phyloP scores from a whole-genome alignment of 805 yeast species.

The Pichia manshurica region DNA sequence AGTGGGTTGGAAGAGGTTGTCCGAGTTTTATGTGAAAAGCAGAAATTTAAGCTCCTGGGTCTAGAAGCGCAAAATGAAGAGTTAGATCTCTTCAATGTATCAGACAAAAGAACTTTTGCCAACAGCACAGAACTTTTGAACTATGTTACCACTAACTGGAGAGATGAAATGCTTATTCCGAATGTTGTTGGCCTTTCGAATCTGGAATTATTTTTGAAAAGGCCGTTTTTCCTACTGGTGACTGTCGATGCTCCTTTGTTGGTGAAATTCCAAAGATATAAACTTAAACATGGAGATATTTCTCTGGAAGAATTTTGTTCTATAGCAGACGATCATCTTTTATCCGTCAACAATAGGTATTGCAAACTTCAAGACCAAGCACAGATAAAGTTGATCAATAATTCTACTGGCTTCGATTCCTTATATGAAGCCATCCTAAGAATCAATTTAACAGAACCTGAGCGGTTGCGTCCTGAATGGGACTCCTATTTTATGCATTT shows the following conservation, averaged over 20 bases:
- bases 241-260: constrained; percentile 68
- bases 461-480: constrained; percentile 86
- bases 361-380: constrained; percentile 35
- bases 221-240: constrained; percentile 83
- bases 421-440: constrained; percentile 35
- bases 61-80: constrained; percentile 9
- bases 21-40: constrained; percentile 40
- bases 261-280: constrained; percentile 38
- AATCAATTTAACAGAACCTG: constrained; percentile 41
- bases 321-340: constrained; percentile 5
- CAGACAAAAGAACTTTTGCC: constrained; percentile 11
- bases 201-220: constrained; percentile 45
- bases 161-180: constrained; percentile 50
- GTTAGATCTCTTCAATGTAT: neutral
- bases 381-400: constrained; percentile 53
- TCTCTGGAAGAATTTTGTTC: constrained; percentile 16
- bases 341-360: constrained; percentile 34
- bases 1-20: constrained; percentile 65
- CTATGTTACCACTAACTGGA: constrained; percentile 64
- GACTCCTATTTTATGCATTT: constrained; percentile 91
- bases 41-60: constrained; percentile 42
- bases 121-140: constrained; percentile 43
- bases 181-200: constrained; percentile 39
- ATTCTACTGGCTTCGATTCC: constrained; percentile 32
- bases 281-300: neutral